Evolutionary conservation across 1,139 yeast genomes (phyloP).

Genomic region (Zygotorulaspora mrakii): DNA sequence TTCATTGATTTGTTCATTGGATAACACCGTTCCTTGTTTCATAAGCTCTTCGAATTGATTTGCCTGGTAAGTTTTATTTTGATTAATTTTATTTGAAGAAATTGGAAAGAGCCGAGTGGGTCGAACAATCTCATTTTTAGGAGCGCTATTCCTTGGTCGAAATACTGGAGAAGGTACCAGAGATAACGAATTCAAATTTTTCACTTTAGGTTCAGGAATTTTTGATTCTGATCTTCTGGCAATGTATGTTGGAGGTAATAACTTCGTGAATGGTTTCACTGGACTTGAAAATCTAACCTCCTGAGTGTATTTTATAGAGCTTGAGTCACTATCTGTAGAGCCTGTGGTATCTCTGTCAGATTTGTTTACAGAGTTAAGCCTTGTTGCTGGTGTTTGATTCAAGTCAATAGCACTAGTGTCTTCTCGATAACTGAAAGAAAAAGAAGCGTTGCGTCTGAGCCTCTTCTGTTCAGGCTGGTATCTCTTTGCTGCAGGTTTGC

Average conservation of each 20-base stretch:
- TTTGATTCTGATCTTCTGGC: conserved; percentile 10
- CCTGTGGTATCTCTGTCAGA: conserved; percentile 6
- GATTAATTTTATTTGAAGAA: conserved; percentile 22
- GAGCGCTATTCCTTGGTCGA: conserved; percentile 5
- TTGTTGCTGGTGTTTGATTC: conserved; percentile 15
- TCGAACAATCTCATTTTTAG: conserved; percentile 14
- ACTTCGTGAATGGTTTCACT: conserved; percentile 11
- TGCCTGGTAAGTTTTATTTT: conserved; percentile 2
- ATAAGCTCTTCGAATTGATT: conserved; percentile 22
- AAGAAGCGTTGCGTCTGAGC: not conserved
- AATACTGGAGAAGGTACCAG: conserved; percentile 13
- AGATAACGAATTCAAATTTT: conserved; percentile 8
- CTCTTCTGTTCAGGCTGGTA: conserved; percentile 8
- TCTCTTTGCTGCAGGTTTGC: conserved; percentile 4
- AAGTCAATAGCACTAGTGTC: conserved; percentile 4
- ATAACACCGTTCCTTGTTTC: conserved; percentile 12
- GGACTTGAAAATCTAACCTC: conserved; percentile 22
- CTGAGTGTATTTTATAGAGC: conserved; percentile 10
- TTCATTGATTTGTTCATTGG: conserved; percentile 8
- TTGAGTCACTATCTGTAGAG: conserved; percentile 3
- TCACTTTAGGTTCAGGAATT: conserved; percentile 10
- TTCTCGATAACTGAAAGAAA: not conserved
- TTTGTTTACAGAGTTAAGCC: conserved; percentile 2
- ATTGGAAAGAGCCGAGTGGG: conserved; percentile 29
- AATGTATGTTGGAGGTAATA: conserved; percentile 18